Evolutionary conservation across 2,329 filamentous ascomycete genomes (phyloP), one percentile per base, ranked within the genome.

Genomic region (Dendryphion nanum): DNA sequence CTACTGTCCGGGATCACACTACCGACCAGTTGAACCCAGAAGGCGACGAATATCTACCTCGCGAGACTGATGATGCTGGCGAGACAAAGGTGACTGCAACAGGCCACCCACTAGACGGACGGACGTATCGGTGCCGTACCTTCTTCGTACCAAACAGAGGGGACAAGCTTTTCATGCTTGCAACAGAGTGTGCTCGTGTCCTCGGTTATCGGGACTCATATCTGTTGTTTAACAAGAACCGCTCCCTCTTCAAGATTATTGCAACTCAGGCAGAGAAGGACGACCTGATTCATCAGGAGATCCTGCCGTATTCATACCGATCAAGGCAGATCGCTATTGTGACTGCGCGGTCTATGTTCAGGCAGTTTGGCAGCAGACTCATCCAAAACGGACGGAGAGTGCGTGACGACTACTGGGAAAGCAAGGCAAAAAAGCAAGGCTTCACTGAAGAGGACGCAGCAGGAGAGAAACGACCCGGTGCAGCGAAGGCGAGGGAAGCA

Each of bases 261-360:
- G 91, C 91, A 40, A 94, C 86, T 45, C 91, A 97, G 64, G 75
- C 85, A 18, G 93, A 98, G 64, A 98, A 98, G 74, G 93, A 98
- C 64, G 89, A 97, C 58, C 75, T 98, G 13, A 95, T 98, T 33
- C 77, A 83, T 47, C 90, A 97, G 70, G 93, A 97, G 58, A 94
- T 97, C 41, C 73, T 98, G 15, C 93, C 93, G 0, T 98, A 97
- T 66, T 96, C 91, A 4, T 98, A 98, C 65, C 82, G 93, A 30
- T 98, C 93, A n/a, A 82, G 93, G 35, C 93, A 98, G 68, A 98
- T 98, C 53, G 93, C 93, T 35, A 96, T 98, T 46, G 93, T 98
- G 30, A 97, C 93, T 1, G 93, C 93, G 19, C 83, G 89, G 48
- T 97, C 91, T 53, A 98, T 98, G 93, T 98, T 97, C 68, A 83